Base-by-base conservation (phyloP, 179 eudicot species). In the Gypsophila paniculata region DNA sequence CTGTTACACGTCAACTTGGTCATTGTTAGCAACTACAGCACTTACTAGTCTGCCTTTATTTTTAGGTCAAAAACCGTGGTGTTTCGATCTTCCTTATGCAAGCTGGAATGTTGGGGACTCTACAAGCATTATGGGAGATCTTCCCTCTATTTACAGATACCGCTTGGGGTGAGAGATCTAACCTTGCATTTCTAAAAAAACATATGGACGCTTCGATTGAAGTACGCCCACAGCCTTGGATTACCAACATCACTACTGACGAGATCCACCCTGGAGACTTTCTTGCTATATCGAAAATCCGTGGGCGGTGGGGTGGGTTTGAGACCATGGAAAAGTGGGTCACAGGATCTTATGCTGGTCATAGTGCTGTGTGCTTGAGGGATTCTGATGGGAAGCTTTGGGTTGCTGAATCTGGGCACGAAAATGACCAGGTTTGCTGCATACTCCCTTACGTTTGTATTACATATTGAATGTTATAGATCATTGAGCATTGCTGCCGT, bases 391-490 rank as follows among this genome's bases (percentile, higher is more conserved):
- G 98, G 65, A 90, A 87, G 75, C 84, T 95, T 46, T 95, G 99
- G 99, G 96, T 95, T 78, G 99, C 88, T 62, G 99, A 95, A 77
- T 95, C 99, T 61, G 99, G 99, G 73, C 87, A 95, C 82, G 98
- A 95, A 75, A 85, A 92, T 81, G 93, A 92, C 46, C 78, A 95
- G 93, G 99, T 90, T 69, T 34, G 62, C 46, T 68, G 7, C 34
- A 61, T 25, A 17, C 44, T 34, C 13, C 21, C 32, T 9, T 8
- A 21, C 57, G 8, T 55, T 55, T 55, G 13, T 60, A 25, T 34
- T 60, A 60, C 12, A 2, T 21, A 25, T 60, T 10, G 52, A 9
- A 46, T 9, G 38, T 0, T 60, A 60, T 60, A 15, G 36, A 11
- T 5, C 34, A 10, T 25, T 60, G 5, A 26, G 38, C 29, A 25